Evolutionary conservation across 495 filamentous ascomycete species (phyloP).

Genomic region (Aspergillus olivimuriae): DNA sequence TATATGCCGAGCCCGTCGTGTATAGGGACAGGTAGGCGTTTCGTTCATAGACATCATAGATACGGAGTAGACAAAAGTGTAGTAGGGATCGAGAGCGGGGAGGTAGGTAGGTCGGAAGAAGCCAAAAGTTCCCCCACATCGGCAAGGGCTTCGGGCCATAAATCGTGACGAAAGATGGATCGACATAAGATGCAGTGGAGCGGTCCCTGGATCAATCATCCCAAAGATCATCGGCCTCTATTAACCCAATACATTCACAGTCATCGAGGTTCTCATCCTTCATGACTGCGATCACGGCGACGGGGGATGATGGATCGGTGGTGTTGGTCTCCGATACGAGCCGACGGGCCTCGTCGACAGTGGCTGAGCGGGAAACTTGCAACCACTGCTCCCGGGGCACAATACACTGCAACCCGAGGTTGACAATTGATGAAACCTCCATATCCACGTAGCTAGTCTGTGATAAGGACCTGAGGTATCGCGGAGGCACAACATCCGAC

Average conservation of each 20-base stretch:
- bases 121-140: too few species aligned
- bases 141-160: too few species aligned
- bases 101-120: too few species aligned
- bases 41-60: constrained; percentile 16
- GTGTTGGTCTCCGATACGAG: constrained; percentile 16
- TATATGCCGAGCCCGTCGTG: too few species aligned
- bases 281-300: constrained; percentile 29
- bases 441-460: constrained; percentile 28
- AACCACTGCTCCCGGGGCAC: constrained; percentile 27
- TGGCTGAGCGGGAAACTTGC: constrained; percentile 25
- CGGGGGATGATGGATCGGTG: constrained; percentile 7
- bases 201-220: constrained; percentile 6
- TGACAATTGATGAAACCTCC: constrained; percentile 18
- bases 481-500: constrained; percentile 31
- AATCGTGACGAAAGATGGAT: too few species aligned
- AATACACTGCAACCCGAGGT: constrained; percentile 15
- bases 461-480: constrained; percentile 29
- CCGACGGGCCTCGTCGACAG: constrained; percentile 24
- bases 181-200: not conserved
- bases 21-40: not conserved
- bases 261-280: constrained; percentile 19
- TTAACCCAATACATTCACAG: constrained; percentile 28
- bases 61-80: too few species aligned
- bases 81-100: too few species aligned
- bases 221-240: constrained; percentile 34